Evolutionary conservation across 139 green algal species (phyloP).

Genomic region (Coelastrella sp.): DNA sequence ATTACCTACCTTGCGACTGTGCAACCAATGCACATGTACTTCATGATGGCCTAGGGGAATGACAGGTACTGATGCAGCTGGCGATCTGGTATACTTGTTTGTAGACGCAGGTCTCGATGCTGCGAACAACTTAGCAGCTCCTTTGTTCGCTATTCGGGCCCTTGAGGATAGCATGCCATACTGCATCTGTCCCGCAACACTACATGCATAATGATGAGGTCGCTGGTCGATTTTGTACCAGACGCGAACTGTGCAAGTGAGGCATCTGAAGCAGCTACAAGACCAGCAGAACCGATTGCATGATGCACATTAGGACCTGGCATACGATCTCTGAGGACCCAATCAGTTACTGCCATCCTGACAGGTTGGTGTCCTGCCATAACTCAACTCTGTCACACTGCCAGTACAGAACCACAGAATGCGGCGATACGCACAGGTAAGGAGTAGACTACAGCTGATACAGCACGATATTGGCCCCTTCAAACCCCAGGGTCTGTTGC

Average conservation of each 20-base stretch:
- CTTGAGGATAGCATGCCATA: not conserved
- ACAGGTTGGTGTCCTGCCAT: too few species aligned
- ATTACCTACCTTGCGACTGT: not conserved
- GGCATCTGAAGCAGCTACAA: too few species aligned
- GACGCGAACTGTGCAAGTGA: too few species aligned
- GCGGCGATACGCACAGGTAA: not conserved
- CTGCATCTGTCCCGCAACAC: not conserved
- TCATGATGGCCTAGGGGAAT: not conserved
- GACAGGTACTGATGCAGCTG: not conserved
- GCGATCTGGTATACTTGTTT: not conserved
- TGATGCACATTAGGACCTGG: too few species aligned
- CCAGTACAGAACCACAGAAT: too few species aligned
- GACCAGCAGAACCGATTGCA: too few species aligned
- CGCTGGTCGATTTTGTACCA: too few species aligned
- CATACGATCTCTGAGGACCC: too few species aligned
- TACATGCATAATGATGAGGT: not conserved
- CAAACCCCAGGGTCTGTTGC: conserved; percentile 46
- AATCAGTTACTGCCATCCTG: too few species aligned
- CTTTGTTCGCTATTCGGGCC: not conserved
- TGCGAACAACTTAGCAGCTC: not conserved
- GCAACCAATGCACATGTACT: not conserved
- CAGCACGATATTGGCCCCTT: conserved; percentile 59
- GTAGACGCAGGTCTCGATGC: not conserved
- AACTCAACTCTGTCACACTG: too few species aligned
- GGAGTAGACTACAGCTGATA: conserved; percentile 1